phyloP scores from a whole-genome alignment of 768 basidiomycete genomes.

The Rhodotorula kratochvilovae region DNA sequence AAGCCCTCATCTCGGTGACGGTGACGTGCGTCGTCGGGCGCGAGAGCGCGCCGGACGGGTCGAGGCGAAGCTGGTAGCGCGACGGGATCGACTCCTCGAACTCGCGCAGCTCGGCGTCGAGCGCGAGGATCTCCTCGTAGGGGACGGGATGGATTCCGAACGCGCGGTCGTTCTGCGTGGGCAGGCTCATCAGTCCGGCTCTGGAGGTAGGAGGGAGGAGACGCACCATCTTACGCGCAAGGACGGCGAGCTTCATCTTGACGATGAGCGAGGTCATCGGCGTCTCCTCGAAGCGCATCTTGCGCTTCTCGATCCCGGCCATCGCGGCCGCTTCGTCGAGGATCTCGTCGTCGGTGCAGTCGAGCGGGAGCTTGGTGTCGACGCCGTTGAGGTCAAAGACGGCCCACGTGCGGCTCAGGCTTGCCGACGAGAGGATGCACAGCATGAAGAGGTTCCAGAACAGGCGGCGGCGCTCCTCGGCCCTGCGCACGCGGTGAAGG shows the following conservation, averaged over 20 bases:
- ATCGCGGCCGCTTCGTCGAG: constrained; percentile 26
- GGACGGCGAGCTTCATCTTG: constrained; percentile 33
- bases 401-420: constrained; percentile 26
- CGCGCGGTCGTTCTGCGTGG: constrained; percentile 29
- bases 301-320: constrained; percentile 22
- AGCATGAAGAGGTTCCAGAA: constrained; percentile 22
- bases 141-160: constrained; percentile 34
- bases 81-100: constrained; percentile 24
- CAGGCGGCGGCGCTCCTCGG: constrained; percentile 23
- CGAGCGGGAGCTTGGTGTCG: constrained; percentile 31
- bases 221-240: constrained; percentile 34
- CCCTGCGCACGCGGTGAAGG: neutral
- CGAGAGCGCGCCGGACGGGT: constrained; percentile 16
- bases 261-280: constrained; percentile 27
- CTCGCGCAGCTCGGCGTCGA: constrained; percentile 32
- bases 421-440: constrained; percentile 30
- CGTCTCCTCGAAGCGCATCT: constrained; percentile 25
- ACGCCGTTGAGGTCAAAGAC: constrained; percentile 29
- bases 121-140: constrained; percentile 31
- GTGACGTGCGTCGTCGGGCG: constrained; percentile 30
- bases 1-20: constrained; percentile 37
- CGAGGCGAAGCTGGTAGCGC: constrained; percentile 21
- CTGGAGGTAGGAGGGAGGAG: too few species aligned
- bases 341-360: constrained; percentile 34
- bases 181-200: neutral